Evolutionary conservation across 2,329 filamentous ascomycete species (phyloP), one percentile per base, ranked within the genome.

Genomic region (Penicillium olsonii): DNA sequence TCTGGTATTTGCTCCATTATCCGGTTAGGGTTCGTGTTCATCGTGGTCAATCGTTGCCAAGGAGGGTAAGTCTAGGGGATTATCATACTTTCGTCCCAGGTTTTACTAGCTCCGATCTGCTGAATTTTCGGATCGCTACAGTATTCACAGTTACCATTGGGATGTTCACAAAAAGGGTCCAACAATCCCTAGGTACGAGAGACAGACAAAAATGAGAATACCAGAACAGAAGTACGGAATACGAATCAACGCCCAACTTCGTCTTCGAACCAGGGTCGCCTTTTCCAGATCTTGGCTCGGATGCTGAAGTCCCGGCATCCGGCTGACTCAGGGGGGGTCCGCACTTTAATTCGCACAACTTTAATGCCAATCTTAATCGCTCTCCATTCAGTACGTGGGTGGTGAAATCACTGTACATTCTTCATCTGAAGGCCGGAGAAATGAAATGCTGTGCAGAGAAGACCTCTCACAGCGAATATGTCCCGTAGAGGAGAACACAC

Each of bases 311-410:
- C n/a, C 17, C 29, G 20, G n/a, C 27, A 31, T 45, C 46, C 52
- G 48, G 35, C 18, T 53, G 51, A 53, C 51, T 53, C 43, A 53
- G 8, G 34, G 18, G n/a, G 33, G 27, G 33, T 35, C 33, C 33
- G 29, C 22, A 24, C 22, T 24, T 24, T 24, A 24, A 24, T 24
- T 24, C 22, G 29, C 26, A 31, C 12, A n/a, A n/a, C 29, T 31
- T n/a, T 31, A 31, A 29, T 29, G 24, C 27, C 7, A 29, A 29
- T 31, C 29, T 31, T 31, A 31, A n/a, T 31, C 12, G 12, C n/a
- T 6, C 29, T n/a, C 29, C 29, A 31, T 14, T 31, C 12, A 8
- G 22, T 8, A 24, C n/a, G 8, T 24, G 22, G 22, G 22, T 4
- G 8, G 22, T n/a, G n/a, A n/a, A n/a, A n/a, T n/a, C n/a, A n/a